phyloP scores from a whole-genome alignment of 768 basidiomycete species.

The Boletellus emodensis region DNA sequence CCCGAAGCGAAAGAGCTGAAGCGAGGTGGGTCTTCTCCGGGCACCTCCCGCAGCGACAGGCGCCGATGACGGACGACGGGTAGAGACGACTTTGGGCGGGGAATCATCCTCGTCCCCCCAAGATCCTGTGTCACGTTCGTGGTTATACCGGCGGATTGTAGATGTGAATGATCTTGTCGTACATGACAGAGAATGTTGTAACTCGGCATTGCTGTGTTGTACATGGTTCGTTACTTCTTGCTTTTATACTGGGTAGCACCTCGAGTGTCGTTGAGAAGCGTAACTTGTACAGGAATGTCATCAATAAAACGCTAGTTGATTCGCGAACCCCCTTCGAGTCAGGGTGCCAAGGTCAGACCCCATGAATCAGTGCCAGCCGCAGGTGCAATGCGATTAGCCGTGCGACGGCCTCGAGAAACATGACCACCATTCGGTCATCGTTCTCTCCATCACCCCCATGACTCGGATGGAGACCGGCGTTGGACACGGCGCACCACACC shows the following conservation, averaged over 20 bases:
- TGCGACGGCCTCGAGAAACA: no score
- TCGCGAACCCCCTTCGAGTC: background rate
- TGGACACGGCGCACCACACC: no score
- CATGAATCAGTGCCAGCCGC: no score
- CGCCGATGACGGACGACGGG: background rate
- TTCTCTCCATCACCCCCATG: no score
- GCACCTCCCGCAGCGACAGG: no score
- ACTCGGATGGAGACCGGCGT: no score
- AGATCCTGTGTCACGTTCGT: background rate
- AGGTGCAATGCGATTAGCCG: no score
- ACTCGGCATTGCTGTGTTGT: background rate
- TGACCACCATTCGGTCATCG: no score
- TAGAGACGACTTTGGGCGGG: no score
- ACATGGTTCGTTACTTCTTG: background rate
- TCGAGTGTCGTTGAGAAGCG: background rate
- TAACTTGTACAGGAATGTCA: background rate
- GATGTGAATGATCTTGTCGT: background rate
- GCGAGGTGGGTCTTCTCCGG: background rate
- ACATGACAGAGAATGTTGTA: background rate
- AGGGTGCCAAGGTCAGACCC: no score
- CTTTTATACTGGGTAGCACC: background rate
- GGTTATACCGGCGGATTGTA: background rate
- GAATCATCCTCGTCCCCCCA: background rate
- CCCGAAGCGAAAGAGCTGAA: conserved; percentile 23
- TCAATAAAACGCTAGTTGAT: background rate